These are phyloP conservation scores for Beauveria pseudobassiana DNA, from an alignment of 2,329 filamentous ascomycete genomes.

Conservation along the genomic window DNA sequence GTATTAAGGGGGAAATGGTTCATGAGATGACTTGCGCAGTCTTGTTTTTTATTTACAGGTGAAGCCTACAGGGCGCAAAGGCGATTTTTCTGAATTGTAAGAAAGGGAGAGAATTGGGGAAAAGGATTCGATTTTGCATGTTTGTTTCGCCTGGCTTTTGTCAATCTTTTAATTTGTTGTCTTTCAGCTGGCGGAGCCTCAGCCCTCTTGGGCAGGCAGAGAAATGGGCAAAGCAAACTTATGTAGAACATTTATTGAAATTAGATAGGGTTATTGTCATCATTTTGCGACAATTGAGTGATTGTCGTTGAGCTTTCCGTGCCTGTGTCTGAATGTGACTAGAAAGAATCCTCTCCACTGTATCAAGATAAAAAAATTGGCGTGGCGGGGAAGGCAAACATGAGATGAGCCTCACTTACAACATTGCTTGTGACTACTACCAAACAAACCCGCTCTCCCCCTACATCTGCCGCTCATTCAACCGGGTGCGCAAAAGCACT, in stretches of 20 bases:
- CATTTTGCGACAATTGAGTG: background rate
- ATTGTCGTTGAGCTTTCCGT: background rate
- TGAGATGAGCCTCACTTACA: background rate
- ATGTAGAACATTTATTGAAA: slow-evolving; percentile 12
- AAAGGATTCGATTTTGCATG: background rate
- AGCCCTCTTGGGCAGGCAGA: background rate
- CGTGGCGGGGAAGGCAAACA: background rate
- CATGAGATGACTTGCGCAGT: background rate
- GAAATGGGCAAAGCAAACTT: background rate
- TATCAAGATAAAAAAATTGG: background rate
- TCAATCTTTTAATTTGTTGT: background rate
- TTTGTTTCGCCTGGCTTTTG: background rate
- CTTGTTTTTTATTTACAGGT: slow-evolving; percentile 1
- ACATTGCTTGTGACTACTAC: too few relatives aligned
- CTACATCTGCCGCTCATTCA: background rate
- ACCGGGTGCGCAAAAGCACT: background rate
- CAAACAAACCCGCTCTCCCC: too few relatives aligned
- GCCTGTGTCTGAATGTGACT: background rate
- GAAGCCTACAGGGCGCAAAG: slow-evolving; percentile 6
- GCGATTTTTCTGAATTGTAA: background rate
- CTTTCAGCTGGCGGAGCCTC: background rate
- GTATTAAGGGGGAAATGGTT: slow-evolving; percentile 19
- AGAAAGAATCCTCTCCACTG: background rate
- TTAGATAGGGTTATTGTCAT: slow-evolving; percentile 2
- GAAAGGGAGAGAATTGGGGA: background rate